Evolutionary conservation across 176 grass and related monocot species (phyloP).

Genomic region (Raddia guianensis): DNA sequence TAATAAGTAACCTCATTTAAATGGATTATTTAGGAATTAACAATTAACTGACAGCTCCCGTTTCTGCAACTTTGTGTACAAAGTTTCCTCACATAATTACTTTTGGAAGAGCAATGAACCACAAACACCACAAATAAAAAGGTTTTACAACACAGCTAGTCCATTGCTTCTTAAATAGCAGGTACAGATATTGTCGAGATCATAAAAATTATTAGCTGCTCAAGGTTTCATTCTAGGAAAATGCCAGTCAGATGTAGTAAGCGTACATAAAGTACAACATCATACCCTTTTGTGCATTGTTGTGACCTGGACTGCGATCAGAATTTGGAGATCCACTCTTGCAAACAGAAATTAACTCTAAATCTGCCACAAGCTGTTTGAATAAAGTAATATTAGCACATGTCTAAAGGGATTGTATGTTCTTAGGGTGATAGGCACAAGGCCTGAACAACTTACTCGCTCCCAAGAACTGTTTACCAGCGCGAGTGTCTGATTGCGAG

Average conservation of each 20-base stretch:
- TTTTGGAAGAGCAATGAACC: neutral
- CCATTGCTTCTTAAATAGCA: conserved; percentile 4
- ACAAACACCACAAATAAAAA: conserved; percentile 24
- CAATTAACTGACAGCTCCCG: neutral
- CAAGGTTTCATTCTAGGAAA: conserved; percentile 34
- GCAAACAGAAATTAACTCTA: conserved; percentile 50
- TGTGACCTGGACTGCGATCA: conserved; percentile 35
- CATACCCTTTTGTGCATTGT: conserved; percentile 44
- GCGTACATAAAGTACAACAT: conserved; percentile 14
- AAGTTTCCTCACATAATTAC: neutral
- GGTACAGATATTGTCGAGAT: neutral
- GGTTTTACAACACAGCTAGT: neutral
- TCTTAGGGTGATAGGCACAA: neutral
- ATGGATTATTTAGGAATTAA: conserved; percentile 5
- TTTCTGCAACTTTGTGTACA: neutral
- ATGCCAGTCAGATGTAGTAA: neutral
- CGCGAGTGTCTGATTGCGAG: conserved; percentile 51
- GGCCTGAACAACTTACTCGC: conserved; percentile 46
- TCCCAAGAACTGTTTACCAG: conserved; percentile 66
- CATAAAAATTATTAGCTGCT: conserved; percentile 13
- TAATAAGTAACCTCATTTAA: neutral
- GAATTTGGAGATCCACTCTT: conserved; percentile 48
- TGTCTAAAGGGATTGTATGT: neutral
- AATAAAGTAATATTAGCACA: conserved; percentile 12
- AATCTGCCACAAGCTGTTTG: conserved; percentile 63